Percentiles rank a stretch among this genome's conserved stretches.
Evolutionary conservation across 2,329 filamentous ascomycete species (phyloP).

Genomic region (Alternaria tenuissima): DNA sequence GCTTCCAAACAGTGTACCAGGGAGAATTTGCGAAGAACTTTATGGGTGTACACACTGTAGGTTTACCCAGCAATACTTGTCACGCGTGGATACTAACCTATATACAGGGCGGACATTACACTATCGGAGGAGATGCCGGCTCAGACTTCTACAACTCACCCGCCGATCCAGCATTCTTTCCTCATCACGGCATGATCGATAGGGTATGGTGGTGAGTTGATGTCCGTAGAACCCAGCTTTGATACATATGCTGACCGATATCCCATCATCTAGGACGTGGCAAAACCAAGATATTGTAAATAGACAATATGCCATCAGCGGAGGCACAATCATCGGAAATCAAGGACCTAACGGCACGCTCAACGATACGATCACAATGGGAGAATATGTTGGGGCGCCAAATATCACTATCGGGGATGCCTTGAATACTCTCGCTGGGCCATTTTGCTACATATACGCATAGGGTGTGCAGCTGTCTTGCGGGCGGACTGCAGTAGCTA

Average conservation of each 20-base stretch:
- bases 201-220: conserved; percentile 51
- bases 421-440: conserved; percentile 54
- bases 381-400: conserved; percentile 43
- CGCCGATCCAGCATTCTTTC: conserved; percentile 58
- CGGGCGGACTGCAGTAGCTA: background rate
- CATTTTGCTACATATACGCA: conserved; percentile 53
- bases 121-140: conserved; percentile 31
- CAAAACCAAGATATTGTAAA: conserved; percentile 54
- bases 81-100: no score
- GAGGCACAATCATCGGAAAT: conserved; percentile 23
- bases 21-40: conserved; percentile 45
- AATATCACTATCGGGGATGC: conserved; percentile 47
- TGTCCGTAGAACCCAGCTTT: background rate
- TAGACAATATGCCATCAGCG: conserved; percentile 52
- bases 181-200: conserved; percentile 60
- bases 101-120: conserved; percentile 53
- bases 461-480: conserved; percentile 13
- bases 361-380: conserved; percentile 52
- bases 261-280: conserved; percentile 50
- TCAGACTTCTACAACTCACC: conserved; percentile 56
- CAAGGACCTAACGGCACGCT: conserved; percentile 55
- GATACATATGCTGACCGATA: background rate
- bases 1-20: conserved; percentile 51
- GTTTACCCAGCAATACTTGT: no score
- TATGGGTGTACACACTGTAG: conserved; percentile 52